These are phyloP conservation scores for Echinochloa phyllopogon DNA, from an alignment of 176 grass and related monocot species.

Conservation along the genomic window DNA sequence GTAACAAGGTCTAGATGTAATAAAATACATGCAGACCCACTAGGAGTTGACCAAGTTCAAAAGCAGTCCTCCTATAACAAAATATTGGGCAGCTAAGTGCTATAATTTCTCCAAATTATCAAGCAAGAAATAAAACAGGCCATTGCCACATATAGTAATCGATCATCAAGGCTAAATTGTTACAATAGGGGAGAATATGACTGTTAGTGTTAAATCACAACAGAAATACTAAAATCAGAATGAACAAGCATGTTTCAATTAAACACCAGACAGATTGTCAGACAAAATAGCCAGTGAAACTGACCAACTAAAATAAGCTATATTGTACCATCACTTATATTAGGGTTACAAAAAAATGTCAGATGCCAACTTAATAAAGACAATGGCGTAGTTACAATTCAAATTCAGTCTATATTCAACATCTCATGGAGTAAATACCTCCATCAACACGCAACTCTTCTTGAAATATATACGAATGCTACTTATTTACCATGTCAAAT, in stretches of 20 bases:
- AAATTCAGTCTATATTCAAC: slow-evolving; percentile 14
- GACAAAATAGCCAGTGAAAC: slow-evolving; percentile 8
- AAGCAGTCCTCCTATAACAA: slow-evolving; percentile 3
- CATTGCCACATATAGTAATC: not conserved
- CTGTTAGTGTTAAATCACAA: slow-evolving; percentile 11
- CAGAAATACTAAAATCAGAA: not conserved
- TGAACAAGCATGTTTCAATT: slow-evolving; percentile 2
- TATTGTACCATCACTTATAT: not conserved
- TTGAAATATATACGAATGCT: not conserved
- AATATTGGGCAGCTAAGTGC: not conserved
- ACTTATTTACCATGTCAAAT: not conserved
- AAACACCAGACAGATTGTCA: not conserved
- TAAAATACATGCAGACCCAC: not conserved
- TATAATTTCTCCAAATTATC: slow-evolving; percentile 26
- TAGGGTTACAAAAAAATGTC: not conserved
- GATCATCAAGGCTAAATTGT: slow-evolving; percentile 20
- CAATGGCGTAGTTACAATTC: not conserved
- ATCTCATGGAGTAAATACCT: slow-evolving; percentile 2
- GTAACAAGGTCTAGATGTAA: not conserved
- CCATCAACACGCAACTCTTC: not conserved
- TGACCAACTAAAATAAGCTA: not conserved
- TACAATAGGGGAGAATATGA: not conserved
- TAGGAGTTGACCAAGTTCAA: slow-evolving; percentile 17
- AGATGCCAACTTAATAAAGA: slow-evolving; percentile 8
- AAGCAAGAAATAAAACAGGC: slow-evolving; percentile 19